Base-by-base conservation (phyloP, 2,329 filamentous ascomycete species). In the Aspergillus sp. region DNA sequence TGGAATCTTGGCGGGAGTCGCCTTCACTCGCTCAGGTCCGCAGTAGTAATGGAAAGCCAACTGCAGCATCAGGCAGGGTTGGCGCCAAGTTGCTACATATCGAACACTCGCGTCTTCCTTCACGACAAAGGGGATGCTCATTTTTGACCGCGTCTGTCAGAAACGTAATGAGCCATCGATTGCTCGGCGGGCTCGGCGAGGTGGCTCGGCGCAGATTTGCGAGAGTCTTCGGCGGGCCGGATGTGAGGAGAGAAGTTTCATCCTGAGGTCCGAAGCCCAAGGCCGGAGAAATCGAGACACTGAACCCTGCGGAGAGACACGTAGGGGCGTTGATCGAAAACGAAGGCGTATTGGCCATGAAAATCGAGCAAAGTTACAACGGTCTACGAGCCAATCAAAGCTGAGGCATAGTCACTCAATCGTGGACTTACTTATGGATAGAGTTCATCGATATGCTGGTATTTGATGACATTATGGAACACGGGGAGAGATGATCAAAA, bases 201-300 rank as follows among this genome's bases (percentile, higher is more conserved):
- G 34, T 55, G 40, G 58, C 61, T 63, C 59, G 59, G 59, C 59
- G 45, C 19, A 39, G 34, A 37, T 15, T 37, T n/a, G 13, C 34
- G 5, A n/a, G 34, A 37, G 15, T 37, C 12, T 50, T 52, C 54
- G 50, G 47, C 52, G 54, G 42, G 44, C 49, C 41, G 22, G 33
- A 33, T 37, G 34, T n/a, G 34, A 37, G 34, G 34, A 37, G 34
- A n/a, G 6, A 37, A n/a, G 34, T 37, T 37, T 37, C 34, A n/a
- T 37, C 12, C 34, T n/a, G 15, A 37, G 34, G 12, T 5, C 34
- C 7, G 27, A 4, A 11, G 27, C 8, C 27, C 27, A 30, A 30
- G 27, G 7, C 27, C 9, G 9, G 8, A 11, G 8, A 30, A 30
- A 30, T 11, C 27, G 27, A 30, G 27, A 30, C 27, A 11, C 27